phyloP scores from a whole-genome alignment of 345 rosid genomes.

The Eucalyptus curtisii region DNA sequence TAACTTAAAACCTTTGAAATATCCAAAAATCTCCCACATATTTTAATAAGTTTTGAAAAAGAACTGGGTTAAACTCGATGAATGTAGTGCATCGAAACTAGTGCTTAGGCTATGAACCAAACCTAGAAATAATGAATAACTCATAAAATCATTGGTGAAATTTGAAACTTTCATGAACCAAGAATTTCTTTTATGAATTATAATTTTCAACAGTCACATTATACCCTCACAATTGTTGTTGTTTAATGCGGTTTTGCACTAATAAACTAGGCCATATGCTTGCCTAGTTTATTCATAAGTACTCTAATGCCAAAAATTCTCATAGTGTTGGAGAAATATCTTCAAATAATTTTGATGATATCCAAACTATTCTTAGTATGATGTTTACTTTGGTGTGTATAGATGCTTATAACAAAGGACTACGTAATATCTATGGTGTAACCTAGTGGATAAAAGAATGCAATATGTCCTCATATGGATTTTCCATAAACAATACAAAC shows the following conservation, averaged over 20 bases:
- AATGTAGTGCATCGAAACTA: background rate
- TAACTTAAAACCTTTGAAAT: background rate
- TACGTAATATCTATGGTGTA: no score
- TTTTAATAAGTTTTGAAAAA: background rate
- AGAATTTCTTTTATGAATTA: background rate
- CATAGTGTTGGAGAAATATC: background rate
- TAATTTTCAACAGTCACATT: background rate
- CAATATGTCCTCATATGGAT: no score
- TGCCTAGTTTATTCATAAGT: background rate
- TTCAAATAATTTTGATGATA: no score
- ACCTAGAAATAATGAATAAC: background rate
- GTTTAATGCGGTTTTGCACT: background rate
- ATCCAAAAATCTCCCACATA: background rate
- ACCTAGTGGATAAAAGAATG: no score
- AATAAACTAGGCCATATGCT: background rate
- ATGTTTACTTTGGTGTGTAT: no score
- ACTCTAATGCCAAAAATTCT: background rate
- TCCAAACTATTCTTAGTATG: no score
- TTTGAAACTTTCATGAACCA: background rate
- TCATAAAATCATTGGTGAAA: background rate
- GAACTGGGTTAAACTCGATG: background rate
- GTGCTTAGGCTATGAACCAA: background rate
- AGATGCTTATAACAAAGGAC: no score
- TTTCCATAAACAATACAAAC: fast-evolving
- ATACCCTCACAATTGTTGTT: background rate